phyloP scores from a whole-genome alignment of 495 filamentous ascomycete species.

The Penicillium diatomitis region DNA sequence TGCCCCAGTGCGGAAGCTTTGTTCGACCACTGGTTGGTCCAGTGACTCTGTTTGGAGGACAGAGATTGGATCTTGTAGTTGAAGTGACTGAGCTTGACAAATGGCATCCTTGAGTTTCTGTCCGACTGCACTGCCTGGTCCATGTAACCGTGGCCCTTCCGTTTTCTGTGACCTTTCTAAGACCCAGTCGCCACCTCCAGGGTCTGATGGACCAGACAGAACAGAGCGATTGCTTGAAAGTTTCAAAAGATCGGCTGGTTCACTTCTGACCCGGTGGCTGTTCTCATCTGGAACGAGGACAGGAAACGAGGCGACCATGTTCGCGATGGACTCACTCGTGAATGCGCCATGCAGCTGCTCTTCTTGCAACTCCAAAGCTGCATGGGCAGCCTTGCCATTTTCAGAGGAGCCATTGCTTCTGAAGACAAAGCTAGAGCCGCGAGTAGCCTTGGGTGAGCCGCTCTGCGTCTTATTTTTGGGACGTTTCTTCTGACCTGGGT shows the following conservation, averaged over 20 bases:
- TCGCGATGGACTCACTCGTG: too few relatives aligned
- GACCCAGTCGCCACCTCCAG: neutral
- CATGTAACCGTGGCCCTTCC: neutral
- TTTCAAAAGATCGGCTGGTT: neutral
- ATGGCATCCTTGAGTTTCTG: constrained; percentile 22
- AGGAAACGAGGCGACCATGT: neutral
- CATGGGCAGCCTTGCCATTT: too few relatives aligned
- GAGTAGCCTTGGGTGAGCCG: neutral
- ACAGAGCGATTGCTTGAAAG: constrained; percentile 5
- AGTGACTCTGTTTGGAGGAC: too few relatives aligned
- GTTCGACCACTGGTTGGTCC: too few relatives aligned
- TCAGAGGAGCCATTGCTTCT: too few relatives aligned
- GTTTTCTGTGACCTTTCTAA: neutral
- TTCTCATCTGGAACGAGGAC: neutral
- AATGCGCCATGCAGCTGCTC: too few relatives aligned
- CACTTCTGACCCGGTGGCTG: neutral
- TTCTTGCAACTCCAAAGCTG: too few relatives aligned
- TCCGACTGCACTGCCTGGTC: constrained; percentile 21
- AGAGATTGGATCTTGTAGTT: neutral
- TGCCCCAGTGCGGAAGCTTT: too few relatives aligned
- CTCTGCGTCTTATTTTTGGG: constrained; percentile 2
- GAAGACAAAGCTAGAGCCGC: neutral
- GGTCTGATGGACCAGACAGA: neutral
- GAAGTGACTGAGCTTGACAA: neutral
- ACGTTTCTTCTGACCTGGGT: constrained; percentile 6